Conservation (phyloP, 2,329 filamentous ascomycete species). For the Ophiocordyceps camponoti-floridani region DNA sequence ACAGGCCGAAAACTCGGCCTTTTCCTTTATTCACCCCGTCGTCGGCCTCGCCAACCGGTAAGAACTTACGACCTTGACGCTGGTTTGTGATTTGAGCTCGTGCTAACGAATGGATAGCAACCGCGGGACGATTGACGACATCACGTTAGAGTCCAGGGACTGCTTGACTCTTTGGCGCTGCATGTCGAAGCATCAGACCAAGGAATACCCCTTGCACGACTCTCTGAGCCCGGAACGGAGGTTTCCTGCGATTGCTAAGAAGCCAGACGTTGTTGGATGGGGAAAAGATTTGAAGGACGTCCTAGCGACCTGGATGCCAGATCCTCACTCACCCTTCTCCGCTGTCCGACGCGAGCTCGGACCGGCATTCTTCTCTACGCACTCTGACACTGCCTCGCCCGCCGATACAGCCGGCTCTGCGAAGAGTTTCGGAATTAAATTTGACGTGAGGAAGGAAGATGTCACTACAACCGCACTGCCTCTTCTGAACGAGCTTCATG, state of each 20-base stretch:
- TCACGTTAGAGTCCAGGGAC: conserved; percentile 53
- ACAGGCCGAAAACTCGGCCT: conserved; percentile 20
- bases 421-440: not conserved
- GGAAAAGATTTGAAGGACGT: conserved; percentile 39
- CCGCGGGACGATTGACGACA: conserved; percentile 46
- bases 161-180: conserved; percentile 47
- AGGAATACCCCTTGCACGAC: conserved; percentile 28
- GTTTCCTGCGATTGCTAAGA: conserved; percentile 37
- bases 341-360: conserved; percentile 26
- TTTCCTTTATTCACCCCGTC: conserved; percentile 51
- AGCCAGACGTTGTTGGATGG: conserved; percentile 50
- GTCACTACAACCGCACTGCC: not conserved
- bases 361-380: not conserved
- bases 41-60: conserved; percentile 40
- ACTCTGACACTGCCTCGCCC: not conserved
- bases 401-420: not conserved
- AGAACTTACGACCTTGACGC: conserved; percentile 1
- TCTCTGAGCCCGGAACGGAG: conserved; percentile 28
- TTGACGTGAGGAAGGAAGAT: not conserved
- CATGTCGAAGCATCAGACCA: conserved; percentile 40
- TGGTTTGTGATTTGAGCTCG: not conserved
- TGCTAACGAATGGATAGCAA: conserved; percentile 13
- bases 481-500: conserved; percentile 30
- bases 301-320: conserved; percentile 41
- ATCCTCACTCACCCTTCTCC: conserved; percentile 23